Percentiles rank a stretch among this genome's conserved stretches.
Conservation (phyloP, 2,329 filamentous ascomycete species). For the Botrytis byssoidea region DNA sequence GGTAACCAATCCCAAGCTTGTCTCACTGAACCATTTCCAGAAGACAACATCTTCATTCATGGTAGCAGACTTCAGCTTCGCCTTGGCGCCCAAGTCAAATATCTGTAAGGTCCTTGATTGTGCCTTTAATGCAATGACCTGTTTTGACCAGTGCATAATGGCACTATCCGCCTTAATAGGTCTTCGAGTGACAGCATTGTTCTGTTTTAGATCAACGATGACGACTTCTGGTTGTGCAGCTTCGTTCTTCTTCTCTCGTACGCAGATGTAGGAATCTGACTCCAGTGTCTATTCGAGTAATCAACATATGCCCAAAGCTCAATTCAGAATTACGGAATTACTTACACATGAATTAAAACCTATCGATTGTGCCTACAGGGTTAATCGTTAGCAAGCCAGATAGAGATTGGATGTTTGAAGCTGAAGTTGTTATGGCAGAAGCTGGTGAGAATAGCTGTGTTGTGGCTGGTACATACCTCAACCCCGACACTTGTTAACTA, state of each 20-base stretch:
- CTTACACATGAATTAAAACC: conserved; percentile 85
- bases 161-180: conserved; percentile 99
- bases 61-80: conserved; percentile 92
- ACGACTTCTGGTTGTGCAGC: conserved; percentile 87
- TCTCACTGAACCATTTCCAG: conserved; percentile 98
- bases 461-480: conserved; percentile 46
- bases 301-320: conserved; percentile 20
- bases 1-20: conserved; percentile 83
- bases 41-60: conserved; percentile 98
- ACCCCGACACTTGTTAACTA: conserved; percentile 54
- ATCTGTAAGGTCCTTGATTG: conserved; percentile 94
- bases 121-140: conserved; percentile 95
- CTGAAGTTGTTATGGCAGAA: conserved; percentile 22
- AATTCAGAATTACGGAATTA: conserved; percentile 32
- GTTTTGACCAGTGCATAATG: conserved; percentile 97
- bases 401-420: conserved; percentile 24
- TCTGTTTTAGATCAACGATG: conserved; percentile 96
- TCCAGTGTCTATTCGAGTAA: conserved; percentile 74
- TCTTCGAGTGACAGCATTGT: conserved; percentile 89
- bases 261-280: conserved; percentile 94
- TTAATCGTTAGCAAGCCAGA: conserved; percentile 35
- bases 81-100: conserved; percentile 89
- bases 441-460: conserved; percentile 24
- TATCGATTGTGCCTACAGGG: conserved; percentile 64
- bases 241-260: conserved; percentile 89